Evolutionary conservation across 2,329 filamentous ascomycete genomes (phyloP).

Genomic region (Ascochyta clinopodiicola): DNA sequence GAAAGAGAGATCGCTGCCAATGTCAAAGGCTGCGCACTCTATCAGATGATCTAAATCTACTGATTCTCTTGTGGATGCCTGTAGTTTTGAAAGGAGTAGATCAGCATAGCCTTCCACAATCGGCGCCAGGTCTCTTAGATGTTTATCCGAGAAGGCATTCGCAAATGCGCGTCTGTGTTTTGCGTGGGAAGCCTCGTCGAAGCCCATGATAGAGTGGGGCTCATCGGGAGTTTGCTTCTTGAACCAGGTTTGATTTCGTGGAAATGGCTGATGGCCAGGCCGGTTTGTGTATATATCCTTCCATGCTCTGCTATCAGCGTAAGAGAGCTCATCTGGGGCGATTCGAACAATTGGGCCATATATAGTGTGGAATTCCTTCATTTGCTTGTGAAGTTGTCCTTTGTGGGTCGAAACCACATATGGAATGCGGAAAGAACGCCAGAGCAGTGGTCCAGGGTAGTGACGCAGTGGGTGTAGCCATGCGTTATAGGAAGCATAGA

Average conservation of each 20-base stretch:
- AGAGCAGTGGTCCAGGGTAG: slow-evolving; percentile 39
- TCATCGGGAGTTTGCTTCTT: slow-evolving; percentile 34
- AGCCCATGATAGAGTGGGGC: slow-evolving; percentile 34
- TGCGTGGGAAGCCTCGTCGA: slow-evolving; percentile 32
- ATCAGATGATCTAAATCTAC: slow-evolving; percentile 29
- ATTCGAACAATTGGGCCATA: slow-evolving; percentile 40
- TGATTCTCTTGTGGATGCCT: background rate
- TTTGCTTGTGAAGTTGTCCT: slow-evolving; percentile 33
- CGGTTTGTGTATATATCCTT: slow-evolving; percentile 39
- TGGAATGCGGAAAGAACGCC: slow-evolving; percentile 35
- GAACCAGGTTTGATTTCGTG: slow-evolving; percentile 34
- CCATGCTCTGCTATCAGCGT: slow-evolving; percentile 33
- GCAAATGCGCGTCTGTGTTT: slow-evolving; percentile 34
- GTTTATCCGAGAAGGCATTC: slow-evolving; percentile 38
- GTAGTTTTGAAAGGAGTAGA: slow-evolving; percentile 27
- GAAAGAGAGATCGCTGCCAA: slow-evolving; percentile 58
- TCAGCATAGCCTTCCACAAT: slow-evolving; percentile 35
- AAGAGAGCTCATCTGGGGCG: slow-evolving; percentile 40
- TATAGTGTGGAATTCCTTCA: slow-evolving; percentile 31
- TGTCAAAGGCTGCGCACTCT: slow-evolving; percentile 33
- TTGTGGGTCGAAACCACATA: slow-evolving; percentile 36
- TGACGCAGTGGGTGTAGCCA: slow-evolving; percentile 34
- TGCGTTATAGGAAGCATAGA: slow-evolving; percentile 35
- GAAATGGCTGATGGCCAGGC: slow-evolving; percentile 31
- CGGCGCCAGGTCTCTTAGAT: slow-evolving; percentile 31